A percentile compares a stretch with the other conserved stretches of the same genome.
Evolutionary conservation across 768 basidiomycete species (phyloP).

Genomic region (Inosperma sp.): DNA sequence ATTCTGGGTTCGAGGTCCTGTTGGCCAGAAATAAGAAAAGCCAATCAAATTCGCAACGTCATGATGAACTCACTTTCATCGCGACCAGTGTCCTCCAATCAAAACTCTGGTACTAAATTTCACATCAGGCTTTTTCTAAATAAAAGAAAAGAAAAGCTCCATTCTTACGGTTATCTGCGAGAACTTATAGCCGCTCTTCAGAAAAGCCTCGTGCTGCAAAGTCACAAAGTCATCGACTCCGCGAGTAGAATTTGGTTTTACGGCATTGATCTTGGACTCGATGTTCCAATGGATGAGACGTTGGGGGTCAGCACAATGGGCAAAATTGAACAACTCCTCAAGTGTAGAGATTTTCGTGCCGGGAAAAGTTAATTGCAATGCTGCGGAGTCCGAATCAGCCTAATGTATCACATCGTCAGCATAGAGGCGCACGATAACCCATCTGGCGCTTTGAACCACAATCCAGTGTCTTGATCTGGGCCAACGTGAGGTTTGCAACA

Average conservation of each 20-base stretch:
- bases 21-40: constrained; percentile 1
- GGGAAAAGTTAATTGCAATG: constrained; percentile 60
- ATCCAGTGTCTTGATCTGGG: constrained; percentile 76
- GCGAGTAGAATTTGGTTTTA: constrained; percentile 46
- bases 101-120: constrained; percentile 67
- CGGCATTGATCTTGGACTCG: constrained; percentile 70
- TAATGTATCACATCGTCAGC: background rate
- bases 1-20: constrained; percentile 55
- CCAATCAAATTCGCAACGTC: background rate
- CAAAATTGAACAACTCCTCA: constrained; percentile 71
- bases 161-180: constrained; percentile 55
- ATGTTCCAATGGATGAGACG: constrained; percentile 68
- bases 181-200: constrained; percentile 52
- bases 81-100: constrained; percentile 72
- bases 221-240: constrained; percentile 57
- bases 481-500: constrained; percentile 71
- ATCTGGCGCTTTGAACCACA: constrained; percentile 66
- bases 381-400: constrained; percentile 28
- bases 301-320: constrained; percentile 62
- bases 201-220: constrained; percentile 56
- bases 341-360: constrained; percentile 70
- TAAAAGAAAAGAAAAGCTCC: background rate
- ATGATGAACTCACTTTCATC: constrained; percentile 66
- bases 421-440: constrained; percentile 46
- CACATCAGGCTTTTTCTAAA: background rate